phyloP scores from a whole-genome alignment of 2,329 filamentous ascomycete genomes.

The Emmonsiellopsis sp. region DNA sequence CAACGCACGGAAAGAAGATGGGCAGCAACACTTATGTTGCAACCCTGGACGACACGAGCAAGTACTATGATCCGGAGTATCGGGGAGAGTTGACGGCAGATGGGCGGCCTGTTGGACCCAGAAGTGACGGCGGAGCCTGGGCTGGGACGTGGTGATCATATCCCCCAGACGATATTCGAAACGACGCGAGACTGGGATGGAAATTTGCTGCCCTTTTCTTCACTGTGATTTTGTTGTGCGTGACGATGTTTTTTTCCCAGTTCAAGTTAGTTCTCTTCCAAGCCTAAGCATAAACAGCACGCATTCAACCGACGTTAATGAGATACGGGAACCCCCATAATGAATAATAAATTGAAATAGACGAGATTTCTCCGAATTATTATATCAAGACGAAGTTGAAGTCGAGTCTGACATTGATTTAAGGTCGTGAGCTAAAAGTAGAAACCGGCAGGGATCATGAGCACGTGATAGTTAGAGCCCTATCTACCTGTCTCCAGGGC shows the following conservation, averaged over 20 bases:
- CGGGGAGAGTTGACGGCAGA: constrained; percentile 34
- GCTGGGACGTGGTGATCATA: too few relatives aligned
- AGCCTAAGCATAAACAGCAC: not conserved
- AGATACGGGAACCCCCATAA: not conserved
- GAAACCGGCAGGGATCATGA: not conserved
- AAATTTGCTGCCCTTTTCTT: too few relatives aligned
- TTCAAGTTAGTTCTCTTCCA: too few relatives aligned
- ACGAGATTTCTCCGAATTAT: too few relatives aligned
- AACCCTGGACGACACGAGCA: constrained; percentile 34
- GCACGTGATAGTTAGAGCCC: not conserved
- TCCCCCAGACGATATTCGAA: too few relatives aligned
- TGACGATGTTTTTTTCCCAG: too few relatives aligned
- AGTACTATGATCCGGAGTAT: constrained; percentile 36
- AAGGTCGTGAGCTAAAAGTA: not conserved
- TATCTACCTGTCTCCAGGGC: too few relatives aligned
- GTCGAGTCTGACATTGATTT: not conserved
- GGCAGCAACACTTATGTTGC: constrained; percentile 39
- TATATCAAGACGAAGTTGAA: too few relatives aligned
- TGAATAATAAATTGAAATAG: not conserved
- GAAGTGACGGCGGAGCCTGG: not conserved
- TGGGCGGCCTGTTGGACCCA: constrained; percentile 23
- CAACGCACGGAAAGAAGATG: constrained; percentile 39
- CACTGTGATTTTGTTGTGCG: too few relatives aligned
- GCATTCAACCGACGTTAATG: not conserved
- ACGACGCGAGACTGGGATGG: too few relatives aligned